phyloP scores from a whole-genome alignment of 495 filamentous ascomycete genomes.

The Neurospora sublineolata region DNA sequence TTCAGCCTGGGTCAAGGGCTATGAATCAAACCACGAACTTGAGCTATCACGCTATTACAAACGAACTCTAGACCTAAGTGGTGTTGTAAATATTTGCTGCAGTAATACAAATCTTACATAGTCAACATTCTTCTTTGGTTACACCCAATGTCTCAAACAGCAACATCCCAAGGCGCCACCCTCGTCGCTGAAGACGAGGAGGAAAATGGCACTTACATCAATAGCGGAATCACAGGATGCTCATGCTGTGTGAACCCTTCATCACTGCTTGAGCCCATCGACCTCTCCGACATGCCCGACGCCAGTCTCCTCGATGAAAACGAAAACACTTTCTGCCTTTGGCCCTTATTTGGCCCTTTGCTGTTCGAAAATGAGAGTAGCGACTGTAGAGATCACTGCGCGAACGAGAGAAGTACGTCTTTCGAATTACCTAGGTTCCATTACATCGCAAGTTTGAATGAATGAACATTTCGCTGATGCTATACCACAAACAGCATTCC shows the following conservation, averaged over 20 bases:
- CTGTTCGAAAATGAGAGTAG: conserved; percentile 81
- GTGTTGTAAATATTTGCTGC: background rate
- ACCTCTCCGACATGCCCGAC: background rate
- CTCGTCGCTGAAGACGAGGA: background rate
- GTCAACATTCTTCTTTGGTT: background rate
- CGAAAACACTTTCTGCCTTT: conserved; percentile 43
- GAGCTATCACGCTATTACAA: background rate
- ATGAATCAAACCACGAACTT: background rate
- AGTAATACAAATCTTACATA: background rate
- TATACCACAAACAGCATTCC: conserved; percentile 45
- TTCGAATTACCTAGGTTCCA: background rate
- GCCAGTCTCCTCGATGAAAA: background rate
- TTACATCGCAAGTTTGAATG: background rate
- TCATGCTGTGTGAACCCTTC: background rate
- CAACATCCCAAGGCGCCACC: background rate
- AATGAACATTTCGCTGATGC: background rate
- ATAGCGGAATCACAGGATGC: background rate
- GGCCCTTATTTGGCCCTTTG: conserved; percentile 63
- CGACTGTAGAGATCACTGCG: conserved; percentile 78
- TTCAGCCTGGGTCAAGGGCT: background rate
- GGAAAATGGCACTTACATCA: background rate
- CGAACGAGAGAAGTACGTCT: conserved; percentile 59
- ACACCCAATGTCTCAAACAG: background rate
- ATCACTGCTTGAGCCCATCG: background rate
- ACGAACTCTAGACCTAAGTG: background rate